Base-by-base conservation (phyloP, 1,284 basidiomycete species). In the Hemileia vastatrix region DNA sequence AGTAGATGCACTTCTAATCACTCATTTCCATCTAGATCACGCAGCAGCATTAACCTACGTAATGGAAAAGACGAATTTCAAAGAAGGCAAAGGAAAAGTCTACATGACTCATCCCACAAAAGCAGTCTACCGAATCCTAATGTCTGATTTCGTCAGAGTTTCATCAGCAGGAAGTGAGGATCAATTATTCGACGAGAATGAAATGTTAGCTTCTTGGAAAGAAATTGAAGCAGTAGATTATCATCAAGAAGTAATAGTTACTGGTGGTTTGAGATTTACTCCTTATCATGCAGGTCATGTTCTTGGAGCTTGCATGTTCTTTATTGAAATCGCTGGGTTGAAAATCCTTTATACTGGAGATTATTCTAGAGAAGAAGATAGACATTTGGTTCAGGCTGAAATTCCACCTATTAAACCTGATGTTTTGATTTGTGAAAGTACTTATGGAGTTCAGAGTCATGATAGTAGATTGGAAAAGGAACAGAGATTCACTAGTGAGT, bases 31-130 rank as follows among this genome's bases (percentile, higher is more conserved):
- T 76, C 82, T 97, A 63, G 94, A 98, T 75, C 94, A 98, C 80
- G 94, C 94, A 2, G 94, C 94, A 19, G 89, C 90, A 2, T 78
- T 98, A 69, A 96, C 94, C 1, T 98, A 97, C 74, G 88, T 98
- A 64, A 97, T 90, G 78, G 94, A 98, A 78, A 97, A 96, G 90
- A 96, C 91, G n/a, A 95, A 94, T 74, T 96, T 96, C 76, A 82
- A 83, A 72, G 90, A 95, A 70, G 91, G 91, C 1, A 89, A 88
- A 67, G 91, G 91, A 31, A 93, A 93, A 72, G 90, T 97, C 36
- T 98, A 97, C 79, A 98, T 98, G 94, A 97, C 94, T 0, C 92
- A 96, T 78, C 92, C 94, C 1, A 98, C 94, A 6, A 97, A 97
- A 76, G 94, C 92, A 13, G 84, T 98, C 63, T 94, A 97, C 79